phyloP scores from a whole-genome alignment of 164 flowering plant species.

The Macadamia tetraphylla region DNA sequence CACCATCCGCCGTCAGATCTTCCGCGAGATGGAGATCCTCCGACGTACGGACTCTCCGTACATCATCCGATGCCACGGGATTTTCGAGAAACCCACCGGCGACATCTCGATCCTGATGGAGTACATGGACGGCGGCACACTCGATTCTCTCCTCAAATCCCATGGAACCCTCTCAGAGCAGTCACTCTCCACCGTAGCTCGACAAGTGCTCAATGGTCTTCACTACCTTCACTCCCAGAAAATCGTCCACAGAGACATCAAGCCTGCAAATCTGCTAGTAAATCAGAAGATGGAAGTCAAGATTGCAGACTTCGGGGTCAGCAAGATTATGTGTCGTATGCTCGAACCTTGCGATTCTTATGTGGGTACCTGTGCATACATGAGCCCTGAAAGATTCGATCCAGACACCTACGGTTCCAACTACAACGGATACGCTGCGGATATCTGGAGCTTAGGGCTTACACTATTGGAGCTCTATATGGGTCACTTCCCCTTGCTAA shows the following conservation, averaged over 20 bases:
- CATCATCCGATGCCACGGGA: slow-evolving; percentile 37
- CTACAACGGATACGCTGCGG: slow-evolving; percentile 64
- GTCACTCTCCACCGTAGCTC: slow-evolving; percentile 35
- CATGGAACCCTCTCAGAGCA: slow-evolving; percentile 38
- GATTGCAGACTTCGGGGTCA: slow-evolving; percentile 82
- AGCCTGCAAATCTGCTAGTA: slow-evolving; percentile 66
- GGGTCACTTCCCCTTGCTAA: slow-evolving; percentile 67
- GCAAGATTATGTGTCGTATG: slow-evolving; percentile 58
- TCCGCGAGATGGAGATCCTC: slow-evolving; percentile 61
- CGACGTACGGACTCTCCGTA: slow-evolving; percentile 63
- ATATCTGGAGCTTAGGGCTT: slow-evolving; percentile 78
- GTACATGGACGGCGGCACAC: slow-evolving; percentile 66
- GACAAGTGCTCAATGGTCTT: slow-evolving; percentile 57
- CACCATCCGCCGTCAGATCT: slow-evolving; percentile 43
- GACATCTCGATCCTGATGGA: slow-evolving; percentile 56
- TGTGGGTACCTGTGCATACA: slow-evolving; percentile 83
- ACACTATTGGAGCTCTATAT: slow-evolving; percentile 60
- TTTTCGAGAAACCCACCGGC: slow-evolving; percentile 41
- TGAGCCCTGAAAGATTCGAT: slow-evolving; percentile 87
- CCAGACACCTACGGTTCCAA: slow-evolving; percentile 57
- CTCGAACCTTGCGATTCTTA: slow-evolving; percentile 67
- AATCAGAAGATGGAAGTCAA: slow-evolving; percentile 47
- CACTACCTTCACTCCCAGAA: slow-evolving; percentile 55
- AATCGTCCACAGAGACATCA: slow-evolving; percentile 74
- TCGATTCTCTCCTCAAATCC: slow-evolving; percentile 27